Evolutionary conservation across 2,329 filamentous ascomycete species (phyloP).

Genomic region (Ascochyta viciae-villosae): DNA sequence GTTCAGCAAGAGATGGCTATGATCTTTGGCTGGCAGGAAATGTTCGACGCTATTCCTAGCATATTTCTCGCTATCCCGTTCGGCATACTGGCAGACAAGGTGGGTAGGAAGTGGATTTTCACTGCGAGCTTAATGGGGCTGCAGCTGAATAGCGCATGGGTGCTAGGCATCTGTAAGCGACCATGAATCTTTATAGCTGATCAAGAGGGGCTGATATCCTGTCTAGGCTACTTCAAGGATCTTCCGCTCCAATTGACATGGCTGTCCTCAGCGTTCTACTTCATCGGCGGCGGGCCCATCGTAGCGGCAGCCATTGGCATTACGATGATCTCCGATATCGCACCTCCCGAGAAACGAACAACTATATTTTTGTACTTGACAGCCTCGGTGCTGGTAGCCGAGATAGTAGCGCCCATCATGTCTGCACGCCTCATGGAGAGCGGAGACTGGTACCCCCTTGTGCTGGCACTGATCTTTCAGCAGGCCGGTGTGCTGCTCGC

Average conservation of each 20-base stretch:
- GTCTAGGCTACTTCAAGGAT: constrained; percentile 39
- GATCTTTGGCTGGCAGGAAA: constrained; percentile 59
- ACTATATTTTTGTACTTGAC: constrained; percentile 39
- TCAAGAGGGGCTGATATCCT: not conserved
- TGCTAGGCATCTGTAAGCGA: constrained; percentile 42
- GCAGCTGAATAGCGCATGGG: constrained; percentile 41
- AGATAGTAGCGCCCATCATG: constrained; percentile 46
- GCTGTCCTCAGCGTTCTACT: constrained; percentile 55
- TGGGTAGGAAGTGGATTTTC: constrained; percentile 56
- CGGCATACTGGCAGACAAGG: constrained; percentile 57
- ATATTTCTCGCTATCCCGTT: constrained; percentile 58
- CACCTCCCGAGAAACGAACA: constrained; percentile 53
- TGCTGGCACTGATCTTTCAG: constrained; percentile 41
- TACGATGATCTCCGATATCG: constrained; percentile 61
- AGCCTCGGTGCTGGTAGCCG: constrained; percentile 42
- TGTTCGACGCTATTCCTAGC: constrained; percentile 54
- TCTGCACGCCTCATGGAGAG: constrained; percentile 42
- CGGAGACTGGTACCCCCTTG: constrained; percentile 43
- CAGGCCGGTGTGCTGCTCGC: constrained; percentile 34
- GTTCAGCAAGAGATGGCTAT: constrained; percentile 59
- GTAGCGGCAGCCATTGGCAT: constrained; percentile 57
- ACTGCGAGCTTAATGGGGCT: constrained; percentile 53
- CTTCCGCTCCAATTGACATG: constrained; percentile 58
- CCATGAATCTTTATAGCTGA: too few relatives aligned
- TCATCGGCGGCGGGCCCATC: constrained; percentile 57